Evolutionary conservation across 2,329 filamentous ascomycete species (phyloP), one percentile per base, ranked within the genome.

Genomic region (Pseudogymnoascus sp.): DNA sequence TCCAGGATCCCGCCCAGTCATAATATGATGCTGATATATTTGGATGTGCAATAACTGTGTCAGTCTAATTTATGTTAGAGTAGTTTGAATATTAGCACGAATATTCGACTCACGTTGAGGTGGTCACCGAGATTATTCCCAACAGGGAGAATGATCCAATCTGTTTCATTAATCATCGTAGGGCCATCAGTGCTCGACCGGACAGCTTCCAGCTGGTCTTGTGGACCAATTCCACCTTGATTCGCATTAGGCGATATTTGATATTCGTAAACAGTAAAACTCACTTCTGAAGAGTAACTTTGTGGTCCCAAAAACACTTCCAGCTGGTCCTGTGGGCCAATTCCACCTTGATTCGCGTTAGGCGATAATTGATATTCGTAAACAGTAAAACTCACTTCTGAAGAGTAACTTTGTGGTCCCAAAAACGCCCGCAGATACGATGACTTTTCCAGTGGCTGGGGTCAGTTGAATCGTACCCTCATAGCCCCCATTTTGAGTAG

Each of bases 381-480:
- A 72, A 73, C 73, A 21, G 85, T 86, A 4, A 87, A 87, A 63
- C 90, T 86, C 83, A 74, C 83, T 86, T 67, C 85, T 80, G 73
- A 89, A 77, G 2, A 90, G 78, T 59, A 90, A 75, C 74, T 88
- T 88, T 12, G 86, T 78, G 1, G 85, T 85, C n/a, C 86, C 86
- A 65, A 91, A 89, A 1, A 87, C 77, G 58, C 88, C 88, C 1
- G 86, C 83, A 16, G 88, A 82, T 33, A 90, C 75, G 67, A 91
- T 82, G 49, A 91, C 86, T 60, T 86, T 82, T 8, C 88, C 88
- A 11, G 80, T 82, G 38, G 75, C 73, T 4, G 78, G 69, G 21
- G 85, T 84, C 63, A 90, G 74, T 6, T 83, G 84, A 66, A 90
- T 78, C 7, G 80, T 81, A 4, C 86, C 84, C 26, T 76, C 78